Base-by-base conservation (phyloP, 108 stramenopile genomes). In the Ochromonas danica region DNA sequence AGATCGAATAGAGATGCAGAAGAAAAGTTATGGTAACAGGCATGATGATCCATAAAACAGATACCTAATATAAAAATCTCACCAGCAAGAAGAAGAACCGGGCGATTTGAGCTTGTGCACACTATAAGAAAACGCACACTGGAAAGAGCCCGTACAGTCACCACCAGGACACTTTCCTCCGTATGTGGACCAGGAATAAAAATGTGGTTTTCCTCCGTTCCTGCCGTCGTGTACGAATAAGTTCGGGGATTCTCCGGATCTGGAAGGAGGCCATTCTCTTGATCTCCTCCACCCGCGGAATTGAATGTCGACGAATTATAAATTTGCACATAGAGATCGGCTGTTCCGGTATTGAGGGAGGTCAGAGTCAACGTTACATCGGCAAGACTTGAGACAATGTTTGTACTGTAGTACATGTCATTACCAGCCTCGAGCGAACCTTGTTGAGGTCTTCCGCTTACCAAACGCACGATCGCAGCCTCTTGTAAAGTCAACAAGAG, bases 161-260 rank as follows among this genome's bases (percentile, higher is more conserved):
- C 31, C 17, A 75, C 6, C 3, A 67, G 6, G 17, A 36, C 31
- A 6, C 6, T 67, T 6, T 22, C 63, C 25, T 67, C 63, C 3
- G 6, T 75, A 33, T 36, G 28, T 45, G 40, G 40, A 33, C 72
- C 72, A 27, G 40, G 36, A 27, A 60, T 33, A 42, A 27, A 42
- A 6, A 75, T 36, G 35, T 75, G 72, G 35, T 36, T 60, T 6
- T 57, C 51, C 27, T 60, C 40, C 27, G 72, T 41, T 6, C 25
- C n/a, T 14, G 10, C 14, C 14, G 72, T 75, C 6, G 40, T 33
- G 72, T 75, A 75, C 28, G 36, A 42, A 33, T 75, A 75, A 14
- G 45, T 42, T 31, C 6, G 6, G 3, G 72, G 72, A 36, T 75
- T 33, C n/a, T 45, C 31, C 27, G 72, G 72, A 75, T 45, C 22